A percentile compares a stretch with the other conserved stretches of the same genome.
phyloP scores from a whole-genome alignment of 352 stramenopile species.

The Phytophthora ramorum region DNA sequence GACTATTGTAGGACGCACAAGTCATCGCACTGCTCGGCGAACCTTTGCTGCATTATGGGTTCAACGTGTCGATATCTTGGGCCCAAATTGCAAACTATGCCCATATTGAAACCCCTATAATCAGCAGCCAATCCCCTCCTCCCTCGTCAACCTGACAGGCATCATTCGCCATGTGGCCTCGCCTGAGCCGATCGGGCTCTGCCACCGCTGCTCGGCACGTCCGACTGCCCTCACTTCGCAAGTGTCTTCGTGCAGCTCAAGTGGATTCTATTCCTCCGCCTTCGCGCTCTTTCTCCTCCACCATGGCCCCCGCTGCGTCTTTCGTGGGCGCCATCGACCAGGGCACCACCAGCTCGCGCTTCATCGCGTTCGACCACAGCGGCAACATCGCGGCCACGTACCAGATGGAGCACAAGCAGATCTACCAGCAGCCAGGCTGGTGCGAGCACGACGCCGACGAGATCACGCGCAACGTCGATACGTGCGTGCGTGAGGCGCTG shows the following conservation, averaged over 20 bases:
- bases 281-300: conserved; percentile 17
- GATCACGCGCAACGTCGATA: conserved; percentile 92
- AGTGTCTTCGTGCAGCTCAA: conserved; percentile 40
- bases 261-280: conserved; percentile 1
- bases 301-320: conserved; percentile 51
- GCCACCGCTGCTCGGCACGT: conserved; percentile 2
- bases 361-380: conserved; percentile 94
- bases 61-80: not conserved
- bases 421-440: conserved; percentile 95
- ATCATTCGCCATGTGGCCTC: conserved; percentile 32
- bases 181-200: conserved; percentile 6
- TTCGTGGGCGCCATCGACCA: conserved; percentile 95
- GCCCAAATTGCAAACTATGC: not conserved
- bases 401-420: conserved; percentile 97
- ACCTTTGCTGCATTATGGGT: too few species aligned
- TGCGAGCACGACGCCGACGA: conserved; percentile 98
- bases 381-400: conserved; percentile 91
- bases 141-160: conserved; percentile 12
- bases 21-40: too few species aligned
- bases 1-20: too few species aligned
- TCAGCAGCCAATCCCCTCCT: not conserved
- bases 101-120: conserved; percentile 11
- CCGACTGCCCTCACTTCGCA: conserved; percentile 42
- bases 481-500: conserved; percentile 81
- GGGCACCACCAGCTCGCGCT: conserved; percentile 96